A percentile compares a stretch with the other conserved stretches of the same genome.
Evolutionary conservation across 805 yeast genomes (phyloP).

Genomic region (Candida manassasensis): DNA sequence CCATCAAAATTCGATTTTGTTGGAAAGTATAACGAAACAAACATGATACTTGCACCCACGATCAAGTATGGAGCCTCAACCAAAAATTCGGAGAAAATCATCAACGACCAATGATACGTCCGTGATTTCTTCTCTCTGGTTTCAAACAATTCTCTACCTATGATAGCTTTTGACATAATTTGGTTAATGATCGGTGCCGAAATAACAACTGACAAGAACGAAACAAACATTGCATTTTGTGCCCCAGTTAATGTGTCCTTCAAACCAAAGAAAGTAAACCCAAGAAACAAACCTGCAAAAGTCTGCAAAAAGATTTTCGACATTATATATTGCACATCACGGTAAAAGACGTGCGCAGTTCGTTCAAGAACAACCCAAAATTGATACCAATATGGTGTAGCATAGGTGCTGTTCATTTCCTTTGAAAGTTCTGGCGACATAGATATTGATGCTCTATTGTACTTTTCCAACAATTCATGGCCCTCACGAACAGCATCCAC

Average conservation of each 20-base stretch:
- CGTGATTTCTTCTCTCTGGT: conserved; percentile 68
- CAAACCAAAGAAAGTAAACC: conserved; percentile 17
- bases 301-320: conserved; percentile 45
- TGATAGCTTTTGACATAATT: conserved; percentile 54
- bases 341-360: conserved; percentile 25
- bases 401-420: conserved; percentile 11
- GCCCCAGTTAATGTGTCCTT: conserved; percentile 43
- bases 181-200: conserved; percentile 60
- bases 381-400: conserved; percentile 17
- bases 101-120: conserved; percentile 66
- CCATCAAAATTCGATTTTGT: conserved; percentile 40
- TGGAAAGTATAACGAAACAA: conserved; percentile 47
- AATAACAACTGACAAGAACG: conserved; percentile 54
- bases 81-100: conserved; percentile 49
- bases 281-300: conserved; percentile 40
- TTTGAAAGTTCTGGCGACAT: conserved; percentile 6
- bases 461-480: not conserved
- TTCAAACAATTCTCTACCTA: conserved; percentile 59
- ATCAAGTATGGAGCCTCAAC: conserved; percentile 58
- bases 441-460: not conserved
- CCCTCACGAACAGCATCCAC: conserved; percentile 8
- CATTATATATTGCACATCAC: conserved; percentile 37
- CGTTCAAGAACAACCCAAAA: conserved; percentile 14
- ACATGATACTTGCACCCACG: conserved; percentile 23
- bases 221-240: conserved; percentile 55